phyloP scores from a whole-genome alignment of 208 protist species.

The Leishmania martiniquensis region DNA sequence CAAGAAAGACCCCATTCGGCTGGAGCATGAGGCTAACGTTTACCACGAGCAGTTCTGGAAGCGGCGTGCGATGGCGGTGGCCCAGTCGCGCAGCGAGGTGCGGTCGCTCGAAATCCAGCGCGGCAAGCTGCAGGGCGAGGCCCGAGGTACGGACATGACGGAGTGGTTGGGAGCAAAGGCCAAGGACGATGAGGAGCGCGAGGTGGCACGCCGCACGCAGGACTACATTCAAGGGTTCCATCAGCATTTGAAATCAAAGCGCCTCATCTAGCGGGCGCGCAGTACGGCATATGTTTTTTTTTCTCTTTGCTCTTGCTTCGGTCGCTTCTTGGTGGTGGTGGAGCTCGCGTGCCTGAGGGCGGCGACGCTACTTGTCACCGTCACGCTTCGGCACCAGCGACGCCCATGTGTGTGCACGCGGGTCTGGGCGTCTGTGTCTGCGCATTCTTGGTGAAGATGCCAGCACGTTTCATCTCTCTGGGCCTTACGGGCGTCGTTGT shows the following conservation, averaged over 20 bases:
- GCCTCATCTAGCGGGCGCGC: conserved; percentile 64
- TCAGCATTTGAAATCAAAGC: conserved; percentile 89
- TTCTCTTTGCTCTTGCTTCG: neutral
- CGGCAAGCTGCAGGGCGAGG: conserved; percentile 71
- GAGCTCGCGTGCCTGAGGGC: neutral
- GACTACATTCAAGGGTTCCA: conserved; percentile 93
- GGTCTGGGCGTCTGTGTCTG: neutral
- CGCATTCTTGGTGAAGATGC: neutral
- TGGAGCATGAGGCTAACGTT: conserved; percentile 86
- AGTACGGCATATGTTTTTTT: neutral
- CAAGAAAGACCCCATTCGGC: conserved; percentile 83
- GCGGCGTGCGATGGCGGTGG: conserved; percentile 66
- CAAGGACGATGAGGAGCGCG: conserved; percentile 89
- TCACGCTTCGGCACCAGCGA: neutral
- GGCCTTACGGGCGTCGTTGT: neutral
- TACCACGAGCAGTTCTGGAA: conserved; percentile 93
- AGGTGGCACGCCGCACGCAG: conserved; percentile 84
- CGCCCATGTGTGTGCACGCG: neutral
- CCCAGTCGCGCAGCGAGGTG: conserved; percentile 52
- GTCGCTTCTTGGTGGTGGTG: too few relatives aligned
- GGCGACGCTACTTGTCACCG: neutral
- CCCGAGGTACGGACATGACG: conserved; percentile 88
- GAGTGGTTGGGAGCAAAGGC: conserved; percentile 90
- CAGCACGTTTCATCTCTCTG: neutral
- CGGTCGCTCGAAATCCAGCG: conserved; percentile 74